A percentile compares a stretch with the other conserved stretches of the same genome.
Evolutionary conservation across 2,329 filamentous ascomycete genomes (phyloP).

Genomic region (Botrytis aclada): DNA sequence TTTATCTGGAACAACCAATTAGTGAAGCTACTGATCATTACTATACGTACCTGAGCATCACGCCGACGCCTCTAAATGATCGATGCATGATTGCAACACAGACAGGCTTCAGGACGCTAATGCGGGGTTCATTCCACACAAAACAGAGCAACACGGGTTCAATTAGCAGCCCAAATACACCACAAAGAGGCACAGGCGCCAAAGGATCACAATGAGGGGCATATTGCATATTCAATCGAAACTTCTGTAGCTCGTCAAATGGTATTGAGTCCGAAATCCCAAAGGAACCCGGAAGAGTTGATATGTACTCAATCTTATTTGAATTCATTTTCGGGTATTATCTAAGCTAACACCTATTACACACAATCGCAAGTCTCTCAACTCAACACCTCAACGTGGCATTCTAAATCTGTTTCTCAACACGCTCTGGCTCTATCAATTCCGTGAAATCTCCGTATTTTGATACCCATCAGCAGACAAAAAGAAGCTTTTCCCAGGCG

Average conservation of each 20-base stretch:
- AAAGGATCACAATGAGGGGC: neutral
- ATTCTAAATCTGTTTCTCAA: neutral
- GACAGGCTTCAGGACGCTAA: neutral
- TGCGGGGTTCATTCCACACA: neutral
- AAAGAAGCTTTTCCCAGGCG: neutral
- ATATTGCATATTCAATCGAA: neutral
- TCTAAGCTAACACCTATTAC: neutral
- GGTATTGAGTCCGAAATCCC: neutral
- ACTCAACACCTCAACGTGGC: neutral
- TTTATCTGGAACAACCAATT: no score
- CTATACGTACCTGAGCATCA: neutral
- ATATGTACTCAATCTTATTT: neutral
- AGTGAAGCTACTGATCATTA: no score
- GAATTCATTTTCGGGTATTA: neutral
- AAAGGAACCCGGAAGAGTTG: no score
- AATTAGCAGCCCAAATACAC: neutral
- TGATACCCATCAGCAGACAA: neutral
- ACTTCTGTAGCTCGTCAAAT: neutral
- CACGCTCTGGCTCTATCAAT: neutral
- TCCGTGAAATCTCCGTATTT: neutral
- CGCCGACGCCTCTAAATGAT: neutral
- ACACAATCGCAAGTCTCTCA: neutral
- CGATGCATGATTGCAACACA: neutral
- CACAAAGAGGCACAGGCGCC: neutral
- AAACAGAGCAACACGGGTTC: neutral